phyloP scores from a whole-genome alignment of 1,139 yeast species.

The Kodamaea plutei region DNA sequence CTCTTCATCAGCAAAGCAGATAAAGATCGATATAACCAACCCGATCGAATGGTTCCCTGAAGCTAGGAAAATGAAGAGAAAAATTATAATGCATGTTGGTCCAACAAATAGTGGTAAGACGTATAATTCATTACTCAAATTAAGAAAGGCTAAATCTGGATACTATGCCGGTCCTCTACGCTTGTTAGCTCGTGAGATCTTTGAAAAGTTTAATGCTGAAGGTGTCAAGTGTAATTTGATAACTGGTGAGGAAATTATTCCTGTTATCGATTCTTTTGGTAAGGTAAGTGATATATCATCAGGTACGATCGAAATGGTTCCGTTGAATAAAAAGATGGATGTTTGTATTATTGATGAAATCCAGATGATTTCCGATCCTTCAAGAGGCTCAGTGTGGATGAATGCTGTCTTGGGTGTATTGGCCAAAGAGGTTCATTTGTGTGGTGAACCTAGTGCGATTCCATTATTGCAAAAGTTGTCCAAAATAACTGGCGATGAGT shows the following conservation, averaged over 20 bases:
- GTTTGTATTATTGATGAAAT: conserved; percentile 93
- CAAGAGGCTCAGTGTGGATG: conserved; percentile 94
- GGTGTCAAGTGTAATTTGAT: conserved; percentile 74
- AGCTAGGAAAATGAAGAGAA: conserved; percentile 77
- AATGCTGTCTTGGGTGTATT: conserved; percentile 82
- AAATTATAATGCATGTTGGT: conserved; percentile 86
- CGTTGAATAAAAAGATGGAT: conserved; percentile 63
- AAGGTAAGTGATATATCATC: conserved; percentile 69
- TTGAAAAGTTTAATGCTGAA: conserved; percentile 67
- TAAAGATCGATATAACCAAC: conserved; percentile 50
- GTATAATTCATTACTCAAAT: conserved; percentile 67
- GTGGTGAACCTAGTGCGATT: conserved; percentile 89
- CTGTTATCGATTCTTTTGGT: conserved; percentile 65
- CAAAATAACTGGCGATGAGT: conserved; percentile 71
- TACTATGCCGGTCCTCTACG: conserved; percentile 94
- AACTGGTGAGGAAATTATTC: conserved; percentile 91
- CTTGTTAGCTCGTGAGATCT: conserved; percentile 84
- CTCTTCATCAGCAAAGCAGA: conserved; percentile 12
- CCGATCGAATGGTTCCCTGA: conserved; percentile 89
- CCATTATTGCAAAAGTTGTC: conserved; percentile 58
- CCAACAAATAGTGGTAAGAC: conserved; percentile 99
- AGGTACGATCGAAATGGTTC: conserved; percentile 94
- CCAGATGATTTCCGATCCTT: conserved; percentile 82
- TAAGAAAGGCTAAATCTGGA: conserved; percentile 71
- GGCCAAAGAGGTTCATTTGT: conserved; percentile 82